A percentile compares a stretch with the other conserved stretches of the same genome.
Conservation (phyloP, 2,329 filamentous ascomycete species). For the Cordyceps pruinosa region DNA sequence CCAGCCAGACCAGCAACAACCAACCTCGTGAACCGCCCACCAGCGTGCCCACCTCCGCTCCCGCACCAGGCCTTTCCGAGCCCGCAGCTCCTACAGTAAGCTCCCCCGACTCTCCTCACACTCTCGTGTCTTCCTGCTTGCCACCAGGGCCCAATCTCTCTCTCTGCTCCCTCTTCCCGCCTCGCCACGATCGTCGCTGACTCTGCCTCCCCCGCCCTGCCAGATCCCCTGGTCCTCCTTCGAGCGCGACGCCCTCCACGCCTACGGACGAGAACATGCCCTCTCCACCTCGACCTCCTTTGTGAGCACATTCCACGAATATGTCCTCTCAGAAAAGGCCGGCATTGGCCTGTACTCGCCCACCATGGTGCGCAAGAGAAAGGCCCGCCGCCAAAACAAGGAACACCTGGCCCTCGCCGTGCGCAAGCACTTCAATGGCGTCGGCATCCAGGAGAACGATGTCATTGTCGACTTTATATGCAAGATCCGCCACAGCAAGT, state of each 20-base stretch:
- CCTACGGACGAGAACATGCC: conserved; percentile 67
- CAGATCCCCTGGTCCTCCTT: conserved; percentile 62
- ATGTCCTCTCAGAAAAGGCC: conserved; percentile 52
- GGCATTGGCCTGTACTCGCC: conserved; percentile 67
- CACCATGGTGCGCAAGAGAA: conserved; percentile 63
- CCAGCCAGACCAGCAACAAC: conserved; percentile 43
- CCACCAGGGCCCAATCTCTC: conserved; percentile 2
- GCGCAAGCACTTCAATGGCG: conserved; percentile 75
- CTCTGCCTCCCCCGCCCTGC: conserved; percentile 9
- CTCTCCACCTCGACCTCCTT: conserved; percentile 67
- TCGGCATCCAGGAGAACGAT: conserved; percentile 74
- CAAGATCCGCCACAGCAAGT: conserved; percentile 44
- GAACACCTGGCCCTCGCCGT: conserved; percentile 66
- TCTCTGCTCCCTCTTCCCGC: background rate
- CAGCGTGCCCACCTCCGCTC: conserved; percentile 31
- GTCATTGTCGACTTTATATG: conserved; percentile 75
- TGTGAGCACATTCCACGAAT: conserved; percentile 54
- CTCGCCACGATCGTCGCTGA: background rate
- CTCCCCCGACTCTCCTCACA: conserved; percentile 8
- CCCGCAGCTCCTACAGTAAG: conserved; percentile 29
- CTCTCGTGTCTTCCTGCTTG: too few species aligned
- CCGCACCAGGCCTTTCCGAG: conserved; percentile 24
- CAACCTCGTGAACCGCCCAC: conserved; percentile 36
- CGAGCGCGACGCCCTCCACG: conserved; percentile 60
- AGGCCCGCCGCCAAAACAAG: conserved; percentile 60